Evolutionary conservation across 2,329 filamentous ascomycete genomes (phyloP), one percentile per base, ranked within the genome.

Genomic region (Fusarium nematophilum): DNA sequence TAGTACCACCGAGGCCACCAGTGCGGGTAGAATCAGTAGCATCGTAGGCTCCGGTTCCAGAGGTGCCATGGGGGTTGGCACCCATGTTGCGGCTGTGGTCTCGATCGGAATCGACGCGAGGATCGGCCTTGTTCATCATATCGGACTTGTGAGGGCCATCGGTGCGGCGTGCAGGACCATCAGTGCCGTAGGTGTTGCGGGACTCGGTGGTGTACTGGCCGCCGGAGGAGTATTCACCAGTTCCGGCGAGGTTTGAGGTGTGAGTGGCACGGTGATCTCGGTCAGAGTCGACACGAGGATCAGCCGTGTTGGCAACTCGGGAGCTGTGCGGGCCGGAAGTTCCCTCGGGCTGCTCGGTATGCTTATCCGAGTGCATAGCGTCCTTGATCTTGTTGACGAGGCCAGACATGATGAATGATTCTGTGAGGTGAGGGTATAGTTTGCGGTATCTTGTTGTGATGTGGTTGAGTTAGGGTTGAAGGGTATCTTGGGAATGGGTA

Each of bases 361-460:
- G 57, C 59, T 80, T 76, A 73, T 81, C 77, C 58, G 77, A 74
- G 67, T 76, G 70, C 54, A 86, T 72, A 59, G 77, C 81, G 4
- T 86, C 82, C 80, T 86, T 86, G 72, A 85, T 79, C 75, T 86
- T 86, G 79, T 86, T 81, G 70, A 85, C 73, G 68, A 86, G 75
- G 65, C 75, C 74, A 73, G 84, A 84, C 84, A 86, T 86, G 70
- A 59, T 85, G 59, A 25, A 7, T 55, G 27, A 27, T 52, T 60
- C 25, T 40, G 33, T 43, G 34, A 52, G 43, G 17, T 52, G 39
- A 33, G 51, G 45, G 8, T 46, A n/a, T 27, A 18, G 34, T 38
- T 23, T 53, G 59, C 50, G 58, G 44, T 57, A 64, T 59, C 29
- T 58, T 57, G 36, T 42, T 40, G 34, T 49, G 18, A 30, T 39